These are phyloP conservation scores for Barnettozyma sucrosica DNA, from an alignment of 805 yeast genomes.

Conservation along the genomic window DNA sequence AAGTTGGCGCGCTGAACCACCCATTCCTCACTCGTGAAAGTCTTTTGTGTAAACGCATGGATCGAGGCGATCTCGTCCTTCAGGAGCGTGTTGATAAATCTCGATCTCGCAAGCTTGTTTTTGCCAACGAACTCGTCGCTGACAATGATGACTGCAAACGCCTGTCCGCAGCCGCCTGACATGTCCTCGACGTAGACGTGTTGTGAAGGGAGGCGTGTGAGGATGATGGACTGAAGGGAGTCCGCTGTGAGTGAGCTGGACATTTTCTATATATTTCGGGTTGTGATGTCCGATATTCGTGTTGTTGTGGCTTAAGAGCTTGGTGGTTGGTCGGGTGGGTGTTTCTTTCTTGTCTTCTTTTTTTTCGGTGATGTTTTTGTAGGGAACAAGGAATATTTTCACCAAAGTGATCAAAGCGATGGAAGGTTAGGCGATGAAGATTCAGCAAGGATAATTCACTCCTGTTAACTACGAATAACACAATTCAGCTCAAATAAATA, in stretches of 20 bases:
- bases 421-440: too few species aligned
- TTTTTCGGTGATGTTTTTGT: too few species aligned
- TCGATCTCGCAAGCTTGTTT: constrained; percentile 79
- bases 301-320: too few species aligned
- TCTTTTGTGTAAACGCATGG: constrained; percentile 95
- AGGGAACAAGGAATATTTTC: too few species aligned
- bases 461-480: too few species aligned
- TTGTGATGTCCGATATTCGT: too few species aligned
- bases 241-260: constrained; percentile 8
- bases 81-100: constrained; percentile 74
- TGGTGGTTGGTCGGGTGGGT: too few species aligned
- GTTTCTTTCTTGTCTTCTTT: too few species aligned
- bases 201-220: constrained; percentile 9
- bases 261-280: too few species aligned
- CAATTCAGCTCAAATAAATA: too few species aligned
- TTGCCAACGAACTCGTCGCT: constrained; percentile 66
- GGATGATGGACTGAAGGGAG: constrained; percentile 5
- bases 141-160: constrained; percentile 90
- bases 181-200: constrained; percentile 70
- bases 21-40: constrained; percentile 90
- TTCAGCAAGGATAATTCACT: too few species aligned
- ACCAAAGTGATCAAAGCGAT: too few species aligned
- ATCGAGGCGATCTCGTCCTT: constrained; percentile 81
- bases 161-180: constrained; percentile 92
- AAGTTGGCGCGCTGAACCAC: constrained; percentile 24